These are phyloP conservation scores for Amphibolis antarctica DNA, from an alignment of 106 monocot species.

Conservation along the genomic window DNA sequence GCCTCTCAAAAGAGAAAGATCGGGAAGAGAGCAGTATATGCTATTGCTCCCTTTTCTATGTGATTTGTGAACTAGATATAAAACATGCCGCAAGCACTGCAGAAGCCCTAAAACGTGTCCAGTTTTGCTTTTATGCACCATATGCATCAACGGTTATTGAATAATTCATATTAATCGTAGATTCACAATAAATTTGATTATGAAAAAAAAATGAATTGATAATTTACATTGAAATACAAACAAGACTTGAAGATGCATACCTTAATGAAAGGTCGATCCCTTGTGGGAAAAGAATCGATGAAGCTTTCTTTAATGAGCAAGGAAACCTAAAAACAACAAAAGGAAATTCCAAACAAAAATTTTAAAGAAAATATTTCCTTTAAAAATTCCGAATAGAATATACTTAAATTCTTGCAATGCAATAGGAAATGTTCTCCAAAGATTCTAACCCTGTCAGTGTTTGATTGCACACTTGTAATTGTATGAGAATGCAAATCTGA, in stretches of 20 bases:
- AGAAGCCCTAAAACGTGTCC: neutral
- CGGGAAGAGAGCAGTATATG: no score
- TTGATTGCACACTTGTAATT: constrained; percentile 50
- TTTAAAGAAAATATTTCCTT: no score
- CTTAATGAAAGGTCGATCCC: constrained; percentile 23
- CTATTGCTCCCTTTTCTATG: neutral
- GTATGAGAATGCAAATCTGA: constrained; percentile 47
- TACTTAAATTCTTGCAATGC: neutral
- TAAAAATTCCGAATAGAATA: neutral
- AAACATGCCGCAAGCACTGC: neutral
- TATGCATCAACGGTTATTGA: no score
- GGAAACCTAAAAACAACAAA: constrained; percentile 23
- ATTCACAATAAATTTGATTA: neutral
- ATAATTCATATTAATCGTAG: neutral
- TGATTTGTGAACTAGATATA: no score
- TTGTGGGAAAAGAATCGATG: constrained; percentile 19
- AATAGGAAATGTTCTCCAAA: neutral
- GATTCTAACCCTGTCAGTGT: constrained; percentile 40
- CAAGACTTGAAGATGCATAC: neutral
- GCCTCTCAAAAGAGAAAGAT: no score
- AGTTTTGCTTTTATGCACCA: no score
- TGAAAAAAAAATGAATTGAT: no score
- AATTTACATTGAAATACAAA: neutral
- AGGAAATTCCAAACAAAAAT: neutral
- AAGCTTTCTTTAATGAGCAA: constrained; percentile 21